Base-by-base conservation (phyloP, 208 protist genomes). In the Leishmania guyanensis region DNA sequence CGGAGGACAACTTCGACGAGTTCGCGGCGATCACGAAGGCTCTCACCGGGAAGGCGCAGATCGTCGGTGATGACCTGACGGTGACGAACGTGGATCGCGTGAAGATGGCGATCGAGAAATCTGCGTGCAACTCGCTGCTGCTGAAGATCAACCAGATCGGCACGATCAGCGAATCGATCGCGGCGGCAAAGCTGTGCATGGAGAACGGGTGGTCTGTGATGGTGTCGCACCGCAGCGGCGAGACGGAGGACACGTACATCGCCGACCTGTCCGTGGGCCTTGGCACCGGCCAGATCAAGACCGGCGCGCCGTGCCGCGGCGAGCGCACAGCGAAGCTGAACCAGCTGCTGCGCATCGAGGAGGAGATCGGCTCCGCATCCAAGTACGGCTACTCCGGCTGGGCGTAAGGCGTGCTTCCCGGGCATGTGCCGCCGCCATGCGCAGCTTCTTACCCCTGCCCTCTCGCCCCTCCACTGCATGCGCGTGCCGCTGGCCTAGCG, bases 81-180 rank as follows among this genome's bases (percentile, higher is more conserved):
- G 98, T 99, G 65, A 99, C 99, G 29, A 99, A 99, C 90, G 93
- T 98, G 69, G 95, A 97, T 77, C 96, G 97, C 83, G 98, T 99
- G 56, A 87, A 97, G 81, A 98, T 91, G 82, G 99, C 90, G 71
- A 93, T 97, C 77, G 89, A 97, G 66, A 89, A 91, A 77, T 93
- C 97, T 81, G 90, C 98, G 10, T 99, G 98, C 91, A 99, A 99
- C 90, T 95, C 98, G 66, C 94, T 99, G 46, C 95, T 99, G 20
- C 95, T 99, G 74, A 99, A 99, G 91, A 97, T 99, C 77, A 99
- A 99, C 91, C 99, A 99, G 93, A 99, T 99, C 84, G 99, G 99
- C 80, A 96, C 98, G 75, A 92, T 99, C 76, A 98, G 96, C 46
- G 99, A 99, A 90, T 86, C 97, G 62, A 99, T 99, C 74, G 88